Evolutionary conservation across 495 filamentous ascomycete genomes (phyloP), one percentile per base, ranked within the genome.

Genomic region (Bombardia bombarda): DNA sequence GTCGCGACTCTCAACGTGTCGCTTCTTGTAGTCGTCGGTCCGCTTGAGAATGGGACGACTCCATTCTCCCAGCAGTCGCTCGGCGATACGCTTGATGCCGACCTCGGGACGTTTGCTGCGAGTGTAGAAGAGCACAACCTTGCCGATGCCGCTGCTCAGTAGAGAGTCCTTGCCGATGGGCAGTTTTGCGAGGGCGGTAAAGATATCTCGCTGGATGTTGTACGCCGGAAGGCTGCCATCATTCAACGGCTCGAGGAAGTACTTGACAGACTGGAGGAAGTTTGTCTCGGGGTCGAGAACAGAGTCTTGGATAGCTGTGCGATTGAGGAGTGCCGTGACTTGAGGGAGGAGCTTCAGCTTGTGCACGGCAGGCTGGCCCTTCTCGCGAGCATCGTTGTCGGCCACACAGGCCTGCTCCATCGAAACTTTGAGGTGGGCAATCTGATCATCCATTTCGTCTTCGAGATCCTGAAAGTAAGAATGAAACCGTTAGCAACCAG

Each of bases 331-430:
- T 33, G 78, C 77, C 19, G 89, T 81, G 5, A 99, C 93, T 61
- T 96, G 87, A 7, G 92, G 90, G 24, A 99, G 80, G 60, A 99
- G 83, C 62, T 87, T 86, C 28, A 99, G 78, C 62, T 99, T 99
- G 65, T 94, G 82, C 51, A 87, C 80, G 25, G 90, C 92, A 3
- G 87, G 86, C 57, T 86, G 69, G 46, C 82, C 82, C 25, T 79
- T 69, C 25, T 84, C 74, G 49, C 90, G 85, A 26, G 82, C 87
- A 23, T 78, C 70, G 43, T 86, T 86, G 61, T 99, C 93, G 40
- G 80, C 77, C 60, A 87, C 75, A 42, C 90, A 94, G 12, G 93
- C 93, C 46, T 85, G 77, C 47, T 90, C 86, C 93, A 99, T 99
- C 38, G 82, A 81, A 42, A 82, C 75, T 52, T 90, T 90, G 56